These are phyloP conservation scores for Lipomyces lipofer DNA, from an alignment of 805 yeast species.

Conservation along the genomic window DNA sequence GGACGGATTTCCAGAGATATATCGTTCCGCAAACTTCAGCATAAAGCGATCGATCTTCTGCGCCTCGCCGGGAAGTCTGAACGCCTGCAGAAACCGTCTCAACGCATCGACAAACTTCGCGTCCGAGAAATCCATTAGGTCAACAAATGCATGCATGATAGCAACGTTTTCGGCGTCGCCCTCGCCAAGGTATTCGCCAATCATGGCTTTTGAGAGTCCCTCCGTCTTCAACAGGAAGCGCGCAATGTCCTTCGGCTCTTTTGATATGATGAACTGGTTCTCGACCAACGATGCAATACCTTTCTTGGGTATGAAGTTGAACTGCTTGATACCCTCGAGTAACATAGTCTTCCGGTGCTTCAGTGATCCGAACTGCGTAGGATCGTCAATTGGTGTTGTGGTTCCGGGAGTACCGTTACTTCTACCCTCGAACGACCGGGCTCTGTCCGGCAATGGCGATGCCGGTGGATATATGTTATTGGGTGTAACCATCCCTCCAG, in stretches of 20 bases:
- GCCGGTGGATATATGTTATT: neutral
- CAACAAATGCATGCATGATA: constrained; percentile 92
- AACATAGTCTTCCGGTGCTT: constrained; percentile 82
- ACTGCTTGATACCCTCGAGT: constrained; percentile 72
- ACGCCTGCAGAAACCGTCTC: constrained; percentile 78
- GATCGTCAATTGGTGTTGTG: constrained; percentile 54
- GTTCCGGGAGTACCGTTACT: constrained; percentile 11
- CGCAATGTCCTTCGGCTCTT: constrained; percentile 71
- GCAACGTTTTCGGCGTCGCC: constrained; percentile 75
- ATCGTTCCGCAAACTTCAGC: constrained; percentile 95
- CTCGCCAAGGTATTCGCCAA: constrained; percentile 93
- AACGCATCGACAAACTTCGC: constrained; percentile 80
- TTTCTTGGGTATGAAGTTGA: constrained; percentile 80
- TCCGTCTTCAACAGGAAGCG: constrained; percentile 64
- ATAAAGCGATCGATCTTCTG: constrained; percentile 96
- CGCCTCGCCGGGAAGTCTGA: constrained; percentile 96
- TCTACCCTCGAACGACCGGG: neutral
- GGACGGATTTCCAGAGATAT: constrained; percentile 82
- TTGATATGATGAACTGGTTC: constrained; percentile 61
- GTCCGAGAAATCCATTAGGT: constrained; percentile 72
- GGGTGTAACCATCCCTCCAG: constrained; percentile 3
- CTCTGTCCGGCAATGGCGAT: constrained; percentile 8
- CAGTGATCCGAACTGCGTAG: constrained; percentile 78
- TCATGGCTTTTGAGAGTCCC: constrained; percentile 74
- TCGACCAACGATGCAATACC: constrained; percentile 67